phyloP scores from a whole-genome alignment of 2,329 filamentous ascomycete species.

The Calonectria multiphialidica region DNA sequence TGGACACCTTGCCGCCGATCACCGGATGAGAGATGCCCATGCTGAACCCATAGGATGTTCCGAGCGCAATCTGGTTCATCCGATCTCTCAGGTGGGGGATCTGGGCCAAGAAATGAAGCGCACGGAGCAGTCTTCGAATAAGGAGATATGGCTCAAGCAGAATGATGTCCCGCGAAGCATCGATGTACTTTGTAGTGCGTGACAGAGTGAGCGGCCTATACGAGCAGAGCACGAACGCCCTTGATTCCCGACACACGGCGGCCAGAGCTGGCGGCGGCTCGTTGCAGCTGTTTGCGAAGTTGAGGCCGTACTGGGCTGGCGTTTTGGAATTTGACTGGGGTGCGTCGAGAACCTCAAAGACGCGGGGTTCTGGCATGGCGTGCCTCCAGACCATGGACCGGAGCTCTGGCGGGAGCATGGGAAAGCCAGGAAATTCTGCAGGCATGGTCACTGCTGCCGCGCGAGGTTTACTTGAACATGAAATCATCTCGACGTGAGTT shows the following conservation, averaged over 20 bases:
- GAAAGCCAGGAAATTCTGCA: constrained; percentile 28
- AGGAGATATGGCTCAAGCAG: constrained; percentile 33
- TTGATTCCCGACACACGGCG: constrained; percentile 27
- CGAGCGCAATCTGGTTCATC: constrained; percentile 34
- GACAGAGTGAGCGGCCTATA: constrained; percentile 31
- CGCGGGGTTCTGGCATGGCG: constrained; percentile 33
- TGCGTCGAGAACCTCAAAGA: constrained; percentile 37
- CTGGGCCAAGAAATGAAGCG: constrained; percentile 30
- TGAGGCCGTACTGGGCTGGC: constrained; percentile 29
- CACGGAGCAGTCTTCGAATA: constrained; percentile 31
- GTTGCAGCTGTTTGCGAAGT: constrained; percentile 35
- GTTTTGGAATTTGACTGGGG: constrained; percentile 34
- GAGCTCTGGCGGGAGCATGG: constrained; percentile 32
- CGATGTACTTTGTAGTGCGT: constrained; percentile 31
- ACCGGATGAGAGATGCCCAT: constrained; percentile 37
- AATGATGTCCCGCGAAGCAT: constrained; percentile 32
- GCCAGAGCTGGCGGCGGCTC: constrained; percentile 29
- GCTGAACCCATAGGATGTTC: constrained; percentile 36
- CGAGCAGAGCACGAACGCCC: constrained; percentile 26
- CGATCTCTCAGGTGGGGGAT: constrained; percentile 30
- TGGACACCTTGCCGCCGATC: constrained; percentile 32
- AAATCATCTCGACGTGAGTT: not conserved
- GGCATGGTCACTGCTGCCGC: constrained; percentile 6
- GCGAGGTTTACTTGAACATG: not conserved
- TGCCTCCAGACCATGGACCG: constrained; percentile 34